phyloP scores from a whole-genome alignment of 208 protist genomes.

The Leishmania gerbilli region DNA sequence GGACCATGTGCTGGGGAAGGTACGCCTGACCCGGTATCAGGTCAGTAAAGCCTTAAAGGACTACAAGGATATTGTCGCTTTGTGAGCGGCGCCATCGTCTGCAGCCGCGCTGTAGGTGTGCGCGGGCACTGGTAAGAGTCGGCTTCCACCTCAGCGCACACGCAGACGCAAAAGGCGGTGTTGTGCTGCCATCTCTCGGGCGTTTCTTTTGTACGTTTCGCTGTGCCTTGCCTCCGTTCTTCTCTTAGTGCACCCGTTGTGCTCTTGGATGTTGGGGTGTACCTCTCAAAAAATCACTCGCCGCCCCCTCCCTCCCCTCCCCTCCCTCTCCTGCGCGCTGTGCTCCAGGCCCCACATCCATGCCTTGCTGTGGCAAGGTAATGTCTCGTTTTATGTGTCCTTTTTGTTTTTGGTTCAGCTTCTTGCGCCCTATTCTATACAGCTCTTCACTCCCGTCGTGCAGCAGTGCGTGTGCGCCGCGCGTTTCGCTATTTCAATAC shows the following conservation, averaged over 20 bases:
- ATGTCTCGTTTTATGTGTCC: not conserved
- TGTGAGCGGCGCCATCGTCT: not conserved
- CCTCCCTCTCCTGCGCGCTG: not conserved
- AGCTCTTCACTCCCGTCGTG: not conserved
- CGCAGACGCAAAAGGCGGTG: not conserved
- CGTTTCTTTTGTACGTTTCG: not conserved
- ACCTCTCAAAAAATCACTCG: not conserved
- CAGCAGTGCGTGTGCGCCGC: not conserved
- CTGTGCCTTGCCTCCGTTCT: not conserved
- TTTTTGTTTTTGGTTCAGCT: not conserved
- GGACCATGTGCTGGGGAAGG: slow-evolving; percentile 46
- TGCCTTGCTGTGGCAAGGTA: not conserved
- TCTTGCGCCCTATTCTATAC: not conserved
- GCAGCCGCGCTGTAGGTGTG: not conserved
- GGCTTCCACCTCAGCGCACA: not conserved
- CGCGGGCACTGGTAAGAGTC: not conserved
- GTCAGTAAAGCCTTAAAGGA: slow-evolving; percentile 49
- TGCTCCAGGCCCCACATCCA: not conserved
- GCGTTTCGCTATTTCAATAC: not conserved
- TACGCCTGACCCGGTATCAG: slow-evolving; percentile 77
- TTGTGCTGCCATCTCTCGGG: not conserved
- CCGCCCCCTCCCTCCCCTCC: not conserved
- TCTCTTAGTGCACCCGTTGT: not conserved
- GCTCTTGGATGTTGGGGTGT: not conserved
- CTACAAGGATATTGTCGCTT: slow-evolving; percentile 36